Base-by-base conservation (phyloP, 2,329 filamentous ascomycete genomes). In the Cercospora brassicicola region DNA sequence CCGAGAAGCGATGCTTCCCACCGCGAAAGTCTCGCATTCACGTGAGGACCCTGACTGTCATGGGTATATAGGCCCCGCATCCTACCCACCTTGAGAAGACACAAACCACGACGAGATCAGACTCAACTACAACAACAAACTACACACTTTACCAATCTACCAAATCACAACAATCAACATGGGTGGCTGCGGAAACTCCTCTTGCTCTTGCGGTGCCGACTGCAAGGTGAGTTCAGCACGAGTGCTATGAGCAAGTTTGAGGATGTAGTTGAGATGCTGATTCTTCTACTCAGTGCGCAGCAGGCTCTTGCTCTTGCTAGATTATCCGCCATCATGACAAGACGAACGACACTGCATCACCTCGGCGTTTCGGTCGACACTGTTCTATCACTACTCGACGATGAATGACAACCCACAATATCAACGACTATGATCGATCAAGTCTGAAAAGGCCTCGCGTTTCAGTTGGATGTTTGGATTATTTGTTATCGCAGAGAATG, bases 111-210 rank as follows among this genome's bases (percentile, higher is more conserved):
- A 18, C 13, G 28, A 57, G 39, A 71, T 33, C 45, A 62, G 59
- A 45, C 62, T 10, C 56, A 64, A 26, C 30, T 23, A 51, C 45
- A 11, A 51, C 20, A 13, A 20, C 42, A 2, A 10, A 11, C 10
- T 0, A 13, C 45, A 51, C 20, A 48, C 59, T 13, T 18, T 15
- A 57, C 53, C 53, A 57, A 57, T 11, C 15, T 30, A 57, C 13
- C 53, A 57, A 30, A 18, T 30, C 48, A 63, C 67, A 59, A 67
- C 65, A 62, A 67, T 67, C 73, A 76, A 66, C 62, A 78, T 78
- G 76, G 74, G 73, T 67, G 75, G 75, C 74, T 78, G 76, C 69
- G 76, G 75, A 55, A 77, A 76, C 72, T 66, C 75, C 55, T 70
- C 69, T 57, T 77, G 75, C 75, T 71, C 75, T 30, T 77, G 75